Percentiles rank a stretch among this genome's conserved stretches.
These are phyloP conservation scores for Stagonosporopsis rhizophila DNA, from an alignment of 2,329 filamentous ascomycete genomes.

Conservation along the genomic window DNA sequence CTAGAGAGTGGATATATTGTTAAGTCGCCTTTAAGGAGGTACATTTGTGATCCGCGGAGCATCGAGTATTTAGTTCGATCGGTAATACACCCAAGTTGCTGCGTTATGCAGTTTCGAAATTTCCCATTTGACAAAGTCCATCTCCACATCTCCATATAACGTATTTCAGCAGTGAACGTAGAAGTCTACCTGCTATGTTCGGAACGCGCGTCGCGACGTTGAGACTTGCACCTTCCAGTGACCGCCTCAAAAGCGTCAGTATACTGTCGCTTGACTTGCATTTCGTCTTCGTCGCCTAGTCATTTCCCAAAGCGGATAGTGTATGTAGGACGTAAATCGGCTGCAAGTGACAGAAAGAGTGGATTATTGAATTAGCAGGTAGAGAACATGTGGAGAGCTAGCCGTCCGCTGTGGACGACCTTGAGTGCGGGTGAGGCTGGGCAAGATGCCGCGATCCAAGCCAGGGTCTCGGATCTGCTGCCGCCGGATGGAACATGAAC, in stretches of 20 bases:
- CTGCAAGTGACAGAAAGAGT: not conserved
- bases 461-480: conserved; percentile 2
- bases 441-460: not conserved
- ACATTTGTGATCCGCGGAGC: not conserved
- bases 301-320: not conserved
- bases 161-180: not conserved
- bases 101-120: not conserved
- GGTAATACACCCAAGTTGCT: not conserved
- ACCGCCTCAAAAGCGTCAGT: not conserved
- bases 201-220: not conserved
- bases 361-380: too few relatives aligned
- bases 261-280: not conserved
- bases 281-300: not conserved
- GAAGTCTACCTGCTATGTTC: not conserved
- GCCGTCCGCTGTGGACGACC: not conserved
- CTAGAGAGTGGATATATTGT: not conserved
- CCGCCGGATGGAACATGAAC: not conserved
- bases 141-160: not conserved
- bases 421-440: conserved; percentile 3
- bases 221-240: too few relatives aligned
- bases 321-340: not conserved
- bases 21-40: not conserved
- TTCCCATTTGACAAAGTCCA: not conserved
- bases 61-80: not conserved
- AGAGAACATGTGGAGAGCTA: not conserved